Conservation (phyloP, 202 grass and related monocot species). For the Tripidium arundinaceum region DNA sequence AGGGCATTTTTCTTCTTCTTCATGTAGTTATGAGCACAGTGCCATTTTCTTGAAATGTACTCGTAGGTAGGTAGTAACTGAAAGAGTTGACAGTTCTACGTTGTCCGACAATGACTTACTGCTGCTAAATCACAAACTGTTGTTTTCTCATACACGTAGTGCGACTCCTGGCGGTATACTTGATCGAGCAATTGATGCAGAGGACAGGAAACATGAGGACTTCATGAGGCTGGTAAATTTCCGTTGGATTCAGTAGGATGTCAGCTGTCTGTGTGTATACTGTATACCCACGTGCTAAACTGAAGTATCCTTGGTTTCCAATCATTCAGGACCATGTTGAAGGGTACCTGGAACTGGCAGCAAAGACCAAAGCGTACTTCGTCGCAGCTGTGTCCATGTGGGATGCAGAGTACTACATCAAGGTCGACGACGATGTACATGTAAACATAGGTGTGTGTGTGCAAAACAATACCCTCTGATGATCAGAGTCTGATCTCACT, state of each 20-base stretch:
- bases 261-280: background rate
- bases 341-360: conserved; percentile 68
- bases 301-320: background rate
- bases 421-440: conserved; percentile 74
- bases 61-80: background rate
- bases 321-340: conserved; percentile 61
- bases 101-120: background rate
- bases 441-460: conserved; percentile 58
- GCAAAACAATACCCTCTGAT: background rate
- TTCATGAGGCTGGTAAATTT: conserved; percentile 79
- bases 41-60: background rate
- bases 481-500: background rate
- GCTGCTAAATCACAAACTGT: background rate
- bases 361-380: conserved; percentile 61
- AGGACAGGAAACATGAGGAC: conserved; percentile 70
- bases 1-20: background rate
- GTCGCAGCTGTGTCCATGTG: conserved; percentile 54
- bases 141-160: conserved; percentile 16
- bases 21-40: background rate
- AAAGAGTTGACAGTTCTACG: background rate
- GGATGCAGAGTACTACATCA: conserved; percentile 74
- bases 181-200: conserved; percentile 70
- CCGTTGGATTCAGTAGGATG: background rate
- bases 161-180: conserved; percentile 80
- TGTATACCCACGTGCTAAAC: background rate